Conservation (phyloP, 768 basidiomycete species). For the Auriscalpium orientale region DNA sequence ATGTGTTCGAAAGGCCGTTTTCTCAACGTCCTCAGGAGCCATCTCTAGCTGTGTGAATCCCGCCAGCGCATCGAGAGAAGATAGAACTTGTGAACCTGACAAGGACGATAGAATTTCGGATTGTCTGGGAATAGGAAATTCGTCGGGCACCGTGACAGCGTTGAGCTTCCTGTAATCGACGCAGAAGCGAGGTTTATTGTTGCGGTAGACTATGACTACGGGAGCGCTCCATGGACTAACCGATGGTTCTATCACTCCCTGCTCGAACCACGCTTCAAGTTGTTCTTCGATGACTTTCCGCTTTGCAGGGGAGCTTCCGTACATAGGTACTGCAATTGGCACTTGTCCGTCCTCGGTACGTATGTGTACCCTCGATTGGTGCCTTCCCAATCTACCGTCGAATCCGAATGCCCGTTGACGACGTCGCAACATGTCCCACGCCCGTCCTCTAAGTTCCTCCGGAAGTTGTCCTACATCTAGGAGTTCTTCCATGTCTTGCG, state of each 20-base stretch:
- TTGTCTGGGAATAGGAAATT: constrained; percentile 17
- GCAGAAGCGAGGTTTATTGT: constrained; percentile 29
- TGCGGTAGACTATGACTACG: constrained; percentile 28
- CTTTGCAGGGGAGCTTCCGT: constrained; percentile 1
- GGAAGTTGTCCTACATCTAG: background rate
- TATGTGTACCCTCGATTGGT: constrained; percentile 1
- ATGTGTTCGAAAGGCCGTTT: constrained; percentile 32
- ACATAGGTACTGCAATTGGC: constrained; percentile 4
- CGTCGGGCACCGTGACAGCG: constrained; percentile 15
- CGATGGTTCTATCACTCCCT: constrained; percentile 34
- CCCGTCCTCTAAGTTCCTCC: constrained; percentile 1
- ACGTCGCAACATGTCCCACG: background rate
- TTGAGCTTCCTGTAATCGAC: constrained; percentile 28
- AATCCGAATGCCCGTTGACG: constrained; percentile 15
- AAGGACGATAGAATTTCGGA: constrained; percentile 16
- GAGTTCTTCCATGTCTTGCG: background rate
- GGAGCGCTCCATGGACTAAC: constrained; percentile 31
- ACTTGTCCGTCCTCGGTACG: background rate
- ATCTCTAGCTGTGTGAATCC: constrained; percentile 35
- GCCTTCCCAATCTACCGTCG: constrained; percentile 17
- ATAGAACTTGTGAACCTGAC: constrained; percentile 21
- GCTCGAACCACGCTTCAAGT: constrained; percentile 17
- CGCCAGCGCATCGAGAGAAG: constrained; percentile 28
- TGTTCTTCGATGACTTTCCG: constrained; percentile 1
- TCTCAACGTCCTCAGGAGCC: constrained; percentile 20